Percentiles rank a stretch among this genome's conserved stretches.
Evolutionary conservation across 2,329 filamentous ascomycete species (phyloP).

Genomic region (Chaetomium olivaceum): DNA sequence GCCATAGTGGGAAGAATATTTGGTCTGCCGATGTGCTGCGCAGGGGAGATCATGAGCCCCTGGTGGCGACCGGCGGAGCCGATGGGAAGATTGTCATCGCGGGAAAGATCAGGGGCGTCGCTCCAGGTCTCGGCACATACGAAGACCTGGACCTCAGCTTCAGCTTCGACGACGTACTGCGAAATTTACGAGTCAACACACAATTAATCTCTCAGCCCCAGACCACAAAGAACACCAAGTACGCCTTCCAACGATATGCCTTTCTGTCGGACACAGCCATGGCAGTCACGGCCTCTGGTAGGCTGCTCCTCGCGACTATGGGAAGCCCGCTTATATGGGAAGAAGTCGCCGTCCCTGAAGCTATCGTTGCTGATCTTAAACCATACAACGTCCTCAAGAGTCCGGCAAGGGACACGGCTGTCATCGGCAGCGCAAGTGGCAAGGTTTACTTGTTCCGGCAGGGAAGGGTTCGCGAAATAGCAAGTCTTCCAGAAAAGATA

Average conservation of each 20-base stretch:
- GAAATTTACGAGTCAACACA: conserved; percentile 25
- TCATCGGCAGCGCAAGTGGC: conserved; percentile 53
- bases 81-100: conserved; percentile 68
- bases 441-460: conserved; percentile 49
- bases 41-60: conserved; percentile 38
- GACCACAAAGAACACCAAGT: conserved; percentile 41
- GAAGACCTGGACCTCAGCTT: conserved; percentile 26
- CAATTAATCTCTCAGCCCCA: conserved; percentile 9
- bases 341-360: conserved; percentile 42
- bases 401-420: conserved; percentile 41
- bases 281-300: conserved; percentile 61
- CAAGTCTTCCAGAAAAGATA: conserved; percentile 50
- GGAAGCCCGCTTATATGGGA: conserved; percentile 43
- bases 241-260: conserved; percentile 62
- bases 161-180: conserved; percentile 38
- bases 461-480: conserved; percentile 38
- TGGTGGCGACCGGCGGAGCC: conserved; percentile 76
- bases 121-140: not conserved
- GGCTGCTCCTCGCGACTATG: conserved; percentile 53
- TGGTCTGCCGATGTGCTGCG: conserved; percentile 66
- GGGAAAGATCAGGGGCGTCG: not conserved
- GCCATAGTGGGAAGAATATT: conserved; percentile 85
- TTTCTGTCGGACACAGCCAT: conserved; percentile 60
- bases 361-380: conserved; percentile 43
- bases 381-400: conserved; percentile 51